Conservation (phyloP, 495 filamentous ascomycete species). For the Penicillium nucicola region DNA sequence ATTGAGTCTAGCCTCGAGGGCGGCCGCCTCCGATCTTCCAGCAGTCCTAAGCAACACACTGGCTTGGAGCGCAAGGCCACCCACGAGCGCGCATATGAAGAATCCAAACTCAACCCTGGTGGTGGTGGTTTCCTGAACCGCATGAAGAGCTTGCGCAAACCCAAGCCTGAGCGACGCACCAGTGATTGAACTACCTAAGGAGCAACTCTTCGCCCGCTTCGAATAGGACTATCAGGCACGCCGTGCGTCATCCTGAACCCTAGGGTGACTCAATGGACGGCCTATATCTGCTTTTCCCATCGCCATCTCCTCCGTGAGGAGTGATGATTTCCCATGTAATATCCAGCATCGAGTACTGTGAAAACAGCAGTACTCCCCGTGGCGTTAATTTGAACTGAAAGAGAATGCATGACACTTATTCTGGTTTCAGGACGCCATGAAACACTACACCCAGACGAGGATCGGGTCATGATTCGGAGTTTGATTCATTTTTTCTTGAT, state of each 20-base stretch:
- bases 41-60: conserved; percentile 55
- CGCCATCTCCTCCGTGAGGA: conserved; percentile 8
- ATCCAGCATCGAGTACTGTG: conserved; percentile 24
- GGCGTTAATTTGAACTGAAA: conserved; percentile 18
- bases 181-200: conserved; percentile 21
- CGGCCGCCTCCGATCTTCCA: conserved; percentile 51
- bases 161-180: conserved; percentile 42
- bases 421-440: neutral
- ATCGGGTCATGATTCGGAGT: conserved; percentile 10
- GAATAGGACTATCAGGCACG: neutral
- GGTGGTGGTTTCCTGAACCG: conserved; percentile 73
- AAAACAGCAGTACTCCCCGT: conserved; percentile 16
- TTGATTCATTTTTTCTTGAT: conserved; percentile 3
- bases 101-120: conserved; percentile 40
- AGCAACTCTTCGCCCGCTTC: neutral
- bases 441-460: neutral
- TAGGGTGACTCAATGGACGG: neutral
- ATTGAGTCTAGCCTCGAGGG: conserved; percentile 49
- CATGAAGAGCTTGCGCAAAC: conserved; percentile 80
- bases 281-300: neutral
- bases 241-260: neutral
- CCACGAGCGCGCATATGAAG: conserved; percentile 55
- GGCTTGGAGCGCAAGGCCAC: conserved; percentile 67
- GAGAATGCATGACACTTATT: neutral
- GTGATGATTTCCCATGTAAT: conserved; percentile 27